phyloP scores from a whole-genome alignment of 768 basidiomycete species.

The Cystoderma amianthinum region DNA sequence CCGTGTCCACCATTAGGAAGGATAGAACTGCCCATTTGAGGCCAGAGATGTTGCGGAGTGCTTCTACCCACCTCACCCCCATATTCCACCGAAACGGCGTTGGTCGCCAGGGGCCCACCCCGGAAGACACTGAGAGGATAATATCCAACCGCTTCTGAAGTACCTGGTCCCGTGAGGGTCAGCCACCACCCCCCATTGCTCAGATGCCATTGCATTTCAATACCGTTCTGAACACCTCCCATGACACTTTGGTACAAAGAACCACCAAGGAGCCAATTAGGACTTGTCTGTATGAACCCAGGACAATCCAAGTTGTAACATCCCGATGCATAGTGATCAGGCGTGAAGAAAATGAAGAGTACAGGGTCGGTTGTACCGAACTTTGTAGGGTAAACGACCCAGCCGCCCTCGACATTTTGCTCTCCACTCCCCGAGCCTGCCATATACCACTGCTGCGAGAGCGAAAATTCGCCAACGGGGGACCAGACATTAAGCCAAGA shows the following conservation, averaged over 20 bases:
- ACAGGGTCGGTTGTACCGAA: not conserved
- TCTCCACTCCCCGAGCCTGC: not conserved
- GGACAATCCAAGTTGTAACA: not conserved
- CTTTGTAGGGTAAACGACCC: not conserved
- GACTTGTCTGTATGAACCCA: not conserved
- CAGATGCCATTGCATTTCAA: not conserved
- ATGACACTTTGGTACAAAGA: not conserved
- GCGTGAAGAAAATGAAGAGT: not conserved
- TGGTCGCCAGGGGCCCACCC: not conserved
- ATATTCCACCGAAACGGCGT: not conserved
- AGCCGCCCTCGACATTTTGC: not conserved
- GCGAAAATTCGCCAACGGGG: not conserved
- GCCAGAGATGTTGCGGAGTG: not conserved
- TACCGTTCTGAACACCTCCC: not conserved
- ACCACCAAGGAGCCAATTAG: not conserved
- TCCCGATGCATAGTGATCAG: not conserved
- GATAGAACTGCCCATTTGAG: not conserved
- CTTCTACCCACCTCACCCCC: not conserved
- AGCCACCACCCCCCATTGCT: not conserved
- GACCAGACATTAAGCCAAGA: not conserved
- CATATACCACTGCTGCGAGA: slow-evolving; percentile 1
- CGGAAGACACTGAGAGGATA: not conserved
- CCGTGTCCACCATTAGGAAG: not conserved
- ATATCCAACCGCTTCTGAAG: not conserved
- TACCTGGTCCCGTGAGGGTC: not conserved